Base-by-base conservation (phyloP, 1,284 basidiomycete genomes). In the Flammula alnicola region DNA sequence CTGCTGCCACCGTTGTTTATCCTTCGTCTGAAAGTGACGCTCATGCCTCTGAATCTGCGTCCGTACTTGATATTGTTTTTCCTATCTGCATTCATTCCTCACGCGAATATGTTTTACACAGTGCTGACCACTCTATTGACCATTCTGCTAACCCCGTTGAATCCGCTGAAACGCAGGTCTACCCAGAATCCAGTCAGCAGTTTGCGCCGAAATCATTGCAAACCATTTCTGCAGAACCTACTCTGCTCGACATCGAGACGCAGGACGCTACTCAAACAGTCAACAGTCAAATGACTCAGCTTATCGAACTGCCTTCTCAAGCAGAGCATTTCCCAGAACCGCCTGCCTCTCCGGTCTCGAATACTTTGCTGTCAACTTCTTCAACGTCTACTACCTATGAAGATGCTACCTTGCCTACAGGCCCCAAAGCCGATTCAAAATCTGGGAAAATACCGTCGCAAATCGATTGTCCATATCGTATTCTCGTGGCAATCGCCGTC, bases 401-500 rank as follows among this genome's bases (percentile, higher is more conserved):
- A 41, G 73, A 70, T 30, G 62, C 63, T 11, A 56, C 65, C 12
- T 52, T 61, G 10, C 59, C 55, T 16, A 51, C 63, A 25, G 39
- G 56, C 19, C 50, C 60, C 14, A 66, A 69, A 54, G 45, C 49
- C 22, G 65, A 68, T 27, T 36, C 32, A 5, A 69, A 69, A 54
- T 32, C 52, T 3, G 56, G 51, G 7, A 61, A 63, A 49, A 70
- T 73, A 2, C 81, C 87, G 6, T 89, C 88, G 84, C 88, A 20
- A 91, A 91, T 61, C 81, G 88, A n/a, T 69, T 98, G n/a, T 95
- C 92, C 10, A 91, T 98, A 62, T 88, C 96, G 1, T 99, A 96
- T 68, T 93, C 94, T 53, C 87, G 88, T 33, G 93, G 92, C 40
- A 86, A 86, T 49, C 79, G 92, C 49, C 80, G 96, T 29, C 77